Evolutionary conservation across 1,139 yeast genomes (phyloP).

Genomic region (Yamadazyma oceani): DNA sequence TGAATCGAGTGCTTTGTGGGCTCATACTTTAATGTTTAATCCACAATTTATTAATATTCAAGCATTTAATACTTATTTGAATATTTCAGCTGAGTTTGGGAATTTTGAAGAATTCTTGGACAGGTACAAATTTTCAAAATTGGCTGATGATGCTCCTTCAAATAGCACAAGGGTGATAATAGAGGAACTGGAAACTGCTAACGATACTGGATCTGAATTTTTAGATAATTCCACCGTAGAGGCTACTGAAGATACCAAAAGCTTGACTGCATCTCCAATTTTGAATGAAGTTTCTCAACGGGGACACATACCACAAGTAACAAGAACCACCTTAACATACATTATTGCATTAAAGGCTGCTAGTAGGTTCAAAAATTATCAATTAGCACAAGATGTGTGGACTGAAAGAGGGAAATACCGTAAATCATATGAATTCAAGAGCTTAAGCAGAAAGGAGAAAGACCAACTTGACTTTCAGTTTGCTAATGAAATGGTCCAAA

Average conservation of each 20-base stretch:
- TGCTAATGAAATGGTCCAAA: slow-evolving; percentile 62
- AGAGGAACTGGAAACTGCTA: slow-evolving; percentile 12
- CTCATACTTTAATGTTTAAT: slow-evolving; percentile 43
- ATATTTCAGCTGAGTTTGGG: slow-evolving; percentile 52
- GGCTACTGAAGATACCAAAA: slow-evolving; percentile 4
- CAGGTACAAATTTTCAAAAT: slow-evolving; percentile 33
- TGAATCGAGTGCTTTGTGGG: slow-evolving; percentile 81
- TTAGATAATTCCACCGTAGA: slow-evolving; percentile 2
- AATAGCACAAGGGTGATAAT: slow-evolving; percentile 10
- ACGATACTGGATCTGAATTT: slow-evolving; percentile 13
- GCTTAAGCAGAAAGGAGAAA: slow-evolving; percentile 36
- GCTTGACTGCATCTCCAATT: slow-evolving; percentile 27
- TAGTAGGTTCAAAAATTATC: slow-evolving; percentile 48
- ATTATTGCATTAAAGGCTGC: slow-evolving; percentile 68
- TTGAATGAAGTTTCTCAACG: slow-evolving; percentile 15
- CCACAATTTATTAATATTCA: slow-evolving; percentile 44
- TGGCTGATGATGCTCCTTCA: slow-evolving; percentile 23
- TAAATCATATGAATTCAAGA: slow-evolving; percentile 49
- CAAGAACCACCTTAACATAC: slow-evolving; percentile 57
- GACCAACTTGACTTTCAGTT: slow-evolving; percentile 62
- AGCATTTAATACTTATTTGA: slow-evolving; percentile 52
- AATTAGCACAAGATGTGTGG: slow-evolving; percentile 70
- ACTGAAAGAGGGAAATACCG: slow-evolving; percentile 74
- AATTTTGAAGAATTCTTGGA: slow-evolving; percentile 48
- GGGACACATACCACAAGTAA: slow-evolving; percentile 18